These are phyloP conservation scores for Petrea volubilis DNA, from an alignment of 257 asterid species.

Conservation along the genomic window DNA sequence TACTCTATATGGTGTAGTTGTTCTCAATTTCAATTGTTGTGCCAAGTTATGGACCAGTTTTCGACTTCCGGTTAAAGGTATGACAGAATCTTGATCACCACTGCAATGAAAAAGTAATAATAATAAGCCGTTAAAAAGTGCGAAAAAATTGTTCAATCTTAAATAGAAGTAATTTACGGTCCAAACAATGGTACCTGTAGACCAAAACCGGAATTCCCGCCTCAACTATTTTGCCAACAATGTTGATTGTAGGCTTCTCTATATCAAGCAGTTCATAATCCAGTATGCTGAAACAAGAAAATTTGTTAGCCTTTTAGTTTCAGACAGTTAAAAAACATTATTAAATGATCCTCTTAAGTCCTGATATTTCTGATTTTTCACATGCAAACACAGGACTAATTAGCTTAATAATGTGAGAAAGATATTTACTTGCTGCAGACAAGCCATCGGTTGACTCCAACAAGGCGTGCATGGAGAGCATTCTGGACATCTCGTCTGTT, in stretches of 20 bases:
- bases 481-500: conserved; percentile 66
- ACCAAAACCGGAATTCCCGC: conserved; percentile 73
- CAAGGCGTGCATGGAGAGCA: conserved; percentile 74
- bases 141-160: not conserved
- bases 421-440: conserved; percentile 72
- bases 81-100: conserved; percentile 89
- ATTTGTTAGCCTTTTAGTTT: too few relatives aligned
- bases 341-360: too few relatives aligned
- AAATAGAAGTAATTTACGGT: not conserved
- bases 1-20: conserved; percentile 64
- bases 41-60: conserved; percentile 62
- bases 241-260: conserved; percentile 62
- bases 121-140: not conserved
- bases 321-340: too few relatives aligned
- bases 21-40: conserved; percentile 36
- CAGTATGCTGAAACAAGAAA: conserved; percentile 51
- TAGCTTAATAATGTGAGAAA: not conserved
- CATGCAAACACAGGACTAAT: too few relatives aligned
- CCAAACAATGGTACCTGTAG: conserved; percentile 46
- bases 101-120: conserved; percentile 32
- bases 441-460: conserved; percentile 64
- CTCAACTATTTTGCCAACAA: conserved; percentile 55
- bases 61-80: conserved; percentile 79
- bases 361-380: too few relatives aligned
- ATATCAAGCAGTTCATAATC: conserved; percentile 73